Conservation (phyloP, 2,329 filamentous ascomycete genomes). For the Aspergillus pseudotamarii region DNA sequence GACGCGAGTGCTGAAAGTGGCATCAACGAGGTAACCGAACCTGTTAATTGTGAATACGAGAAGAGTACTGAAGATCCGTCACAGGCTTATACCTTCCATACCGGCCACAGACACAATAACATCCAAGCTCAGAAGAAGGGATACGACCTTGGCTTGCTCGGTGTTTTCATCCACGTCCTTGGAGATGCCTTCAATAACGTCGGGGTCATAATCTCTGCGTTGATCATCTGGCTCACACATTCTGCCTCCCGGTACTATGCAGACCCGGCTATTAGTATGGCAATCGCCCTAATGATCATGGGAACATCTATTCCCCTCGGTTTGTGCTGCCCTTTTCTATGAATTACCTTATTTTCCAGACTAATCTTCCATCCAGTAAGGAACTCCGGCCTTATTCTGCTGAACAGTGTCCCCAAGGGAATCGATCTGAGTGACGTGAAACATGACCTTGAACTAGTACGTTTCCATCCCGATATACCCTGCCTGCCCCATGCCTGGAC, state of each 20-base stretch:
- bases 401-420: not conserved
- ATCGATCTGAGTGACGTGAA: not conserved
- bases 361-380: not conserved
- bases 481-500: no score
- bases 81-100: not conserved
- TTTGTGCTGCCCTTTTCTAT: no score
- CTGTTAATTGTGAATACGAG: not conserved
- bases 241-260: not conserved
- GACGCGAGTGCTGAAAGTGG: not conserved
- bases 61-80: not conserved
- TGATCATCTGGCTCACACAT: not conserved
- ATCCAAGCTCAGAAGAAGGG: not conserved
- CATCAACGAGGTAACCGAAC: not conserved
- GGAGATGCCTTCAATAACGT: not conserved
- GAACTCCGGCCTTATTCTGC: not conserved
- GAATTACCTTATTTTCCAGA: no score
- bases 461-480: no score
- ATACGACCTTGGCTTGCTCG: not conserved
- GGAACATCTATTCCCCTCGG: not conserved
- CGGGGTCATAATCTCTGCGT: not conserved
- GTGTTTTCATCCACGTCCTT: not conserved
- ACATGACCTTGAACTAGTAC: not conserved
- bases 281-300: not conserved
- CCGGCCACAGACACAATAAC: not conserved
- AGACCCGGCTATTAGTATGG: not conserved